Conservation (phyloP, 1,284 basidiomycete genomes). For the Cerioporus squamosus region DNA sequence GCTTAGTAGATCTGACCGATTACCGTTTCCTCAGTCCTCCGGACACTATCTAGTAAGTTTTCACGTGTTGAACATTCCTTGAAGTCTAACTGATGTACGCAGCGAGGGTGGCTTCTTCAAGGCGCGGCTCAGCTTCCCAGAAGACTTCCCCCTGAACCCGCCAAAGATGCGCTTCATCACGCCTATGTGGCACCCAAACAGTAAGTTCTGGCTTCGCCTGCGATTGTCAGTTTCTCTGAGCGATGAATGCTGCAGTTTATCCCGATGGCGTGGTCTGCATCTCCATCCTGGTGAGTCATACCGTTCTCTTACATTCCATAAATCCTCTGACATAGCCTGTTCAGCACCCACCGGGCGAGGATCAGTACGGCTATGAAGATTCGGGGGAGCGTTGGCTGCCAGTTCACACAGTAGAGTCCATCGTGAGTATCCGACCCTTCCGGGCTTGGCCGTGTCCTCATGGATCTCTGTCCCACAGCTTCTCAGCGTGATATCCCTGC, state of each 20-base stretch:
- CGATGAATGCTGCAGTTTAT: slow-evolving; percentile 67
- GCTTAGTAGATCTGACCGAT: slow-evolving; percentile 19
- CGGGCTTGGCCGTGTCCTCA: slow-evolving; percentile 3
- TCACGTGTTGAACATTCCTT: neutral
- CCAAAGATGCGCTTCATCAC: slow-evolving; percentile 97
- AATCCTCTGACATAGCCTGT: neutral
- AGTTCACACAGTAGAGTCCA: slow-evolving; percentile 96
- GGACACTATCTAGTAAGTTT: slow-evolving; percentile 85
- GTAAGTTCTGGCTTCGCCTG: slow-evolving; percentile 45
- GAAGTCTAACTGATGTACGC: slow-evolving; percentile 10
- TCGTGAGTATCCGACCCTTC: slow-evolving; percentile 64
- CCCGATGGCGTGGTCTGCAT: slow-evolving; percentile 91
- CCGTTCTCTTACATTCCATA: neutral
- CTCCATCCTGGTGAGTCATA: slow-evolving; percentile 83
- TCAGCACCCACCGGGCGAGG: slow-evolving; percentile 94
- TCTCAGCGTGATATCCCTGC: slow-evolving; percentile 93
- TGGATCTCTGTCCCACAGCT: slow-evolving; percentile 58
- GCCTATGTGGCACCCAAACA: slow-evolving; percentile 99
- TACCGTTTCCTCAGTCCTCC: slow-evolving; percentile 60
- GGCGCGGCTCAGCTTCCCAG: slow-evolving; percentile 85
- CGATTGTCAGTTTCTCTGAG: slow-evolving; percentile 28
- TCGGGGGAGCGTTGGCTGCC: slow-evolving; percentile 98
- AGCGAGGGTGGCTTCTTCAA: slow-evolving; percentile 95
- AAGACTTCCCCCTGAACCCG: slow-evolving; percentile 89
- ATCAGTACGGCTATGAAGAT: slow-evolving; percentile 98